Evolutionary conservation across 2,329 filamentous ascomycete genomes (phyloP).

Genomic region (Zymoseptoria pseudotritici): DNA sequence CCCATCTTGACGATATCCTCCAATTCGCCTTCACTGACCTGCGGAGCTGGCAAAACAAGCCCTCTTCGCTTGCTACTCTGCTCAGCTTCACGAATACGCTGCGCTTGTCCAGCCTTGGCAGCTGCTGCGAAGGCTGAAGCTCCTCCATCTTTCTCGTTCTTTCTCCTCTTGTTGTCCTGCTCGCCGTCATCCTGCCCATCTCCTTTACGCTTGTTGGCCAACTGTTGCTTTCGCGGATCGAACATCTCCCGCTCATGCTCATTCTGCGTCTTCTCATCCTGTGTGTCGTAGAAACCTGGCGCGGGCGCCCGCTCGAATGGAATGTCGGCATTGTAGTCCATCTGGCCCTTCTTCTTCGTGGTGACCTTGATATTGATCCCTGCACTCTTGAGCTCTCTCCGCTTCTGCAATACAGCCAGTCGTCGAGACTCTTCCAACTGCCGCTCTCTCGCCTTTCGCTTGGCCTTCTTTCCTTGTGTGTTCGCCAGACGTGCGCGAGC

Average conservation of each 20-base stretch:
- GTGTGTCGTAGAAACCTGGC: constrained; percentile 86
- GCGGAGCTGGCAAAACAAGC: constrained; percentile 77
- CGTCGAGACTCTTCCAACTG: constrained; percentile 92
- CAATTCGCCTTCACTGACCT: constrained; percentile 85
- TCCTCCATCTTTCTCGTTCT: constrained; percentile 76
- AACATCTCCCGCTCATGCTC: constrained; percentile 78
- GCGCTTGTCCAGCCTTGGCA: constrained; percentile 85
- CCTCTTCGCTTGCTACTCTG: constrained; percentile 87
- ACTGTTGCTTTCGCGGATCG: constrained; percentile 85
- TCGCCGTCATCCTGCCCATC: constrained; percentile 71
- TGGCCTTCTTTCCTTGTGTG: constrained; percentile 97
- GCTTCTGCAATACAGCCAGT: constrained; percentile 85
- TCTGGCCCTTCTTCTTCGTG: constrained; percentile 87
- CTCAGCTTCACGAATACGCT: constrained; percentile 90
- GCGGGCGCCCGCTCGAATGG: constrained; percentile 91
- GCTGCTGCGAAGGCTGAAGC: constrained; percentile 77
- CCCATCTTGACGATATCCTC: constrained; percentile 99
- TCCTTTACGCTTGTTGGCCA: constrained; percentile 87
- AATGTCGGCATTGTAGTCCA: constrained; percentile 99
- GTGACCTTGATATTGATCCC: constrained; percentile 97
- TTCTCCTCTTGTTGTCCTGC: constrained; percentile 71
- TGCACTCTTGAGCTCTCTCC: constrained; percentile 90
- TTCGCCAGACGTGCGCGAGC: constrained; percentile 93
- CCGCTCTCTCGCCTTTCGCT: constrained; percentile 90
- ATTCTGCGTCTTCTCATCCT: constrained; percentile 71